Conservation (phyloP, 2,329 filamentous ascomycete species). For the Aspergillus sergii region DNA sequence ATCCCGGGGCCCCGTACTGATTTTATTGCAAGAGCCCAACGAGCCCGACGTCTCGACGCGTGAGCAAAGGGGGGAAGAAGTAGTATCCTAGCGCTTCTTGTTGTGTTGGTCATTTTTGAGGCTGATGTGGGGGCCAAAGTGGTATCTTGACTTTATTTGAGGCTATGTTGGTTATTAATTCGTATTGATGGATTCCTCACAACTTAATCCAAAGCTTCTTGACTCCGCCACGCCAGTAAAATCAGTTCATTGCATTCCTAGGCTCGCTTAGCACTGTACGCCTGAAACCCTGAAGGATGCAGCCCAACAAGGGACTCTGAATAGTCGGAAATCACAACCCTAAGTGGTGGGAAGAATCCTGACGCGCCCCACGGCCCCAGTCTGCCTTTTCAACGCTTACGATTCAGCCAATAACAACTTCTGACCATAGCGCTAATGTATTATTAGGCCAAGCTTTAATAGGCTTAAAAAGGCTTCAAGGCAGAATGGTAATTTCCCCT, state of each 20-base stretch:
- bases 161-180: neutral
- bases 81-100: neutral
- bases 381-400: neutral
- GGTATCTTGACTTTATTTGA: neutral
- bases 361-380: neutral
- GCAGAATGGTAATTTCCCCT: too few species aligned
- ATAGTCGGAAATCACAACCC: too few species aligned
- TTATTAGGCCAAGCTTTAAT: neutral
- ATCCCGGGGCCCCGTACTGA: neutral
- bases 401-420: neutral
- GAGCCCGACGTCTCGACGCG: neutral
- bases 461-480: neutral
- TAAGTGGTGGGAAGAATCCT: neutral
- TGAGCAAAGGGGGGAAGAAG: neutral
- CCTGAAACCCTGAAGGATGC: neutral
- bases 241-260: neutral
- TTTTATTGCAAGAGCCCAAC: neutral
- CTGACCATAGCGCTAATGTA: neutral
- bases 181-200: neutral
- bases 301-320: neutral
- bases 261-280: neutral
- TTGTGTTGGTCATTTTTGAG: neutral
- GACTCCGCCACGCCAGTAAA: neutral
- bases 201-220: neutral
- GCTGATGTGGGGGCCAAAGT: neutral